A percentile compares a stretch with the other conserved stretches of the same genome.
These are phyloP conservation scores for Suillus occidentalis DNA, from an alignment of 768 basidiomycete species.

Conservation along the genomic window DNA sequence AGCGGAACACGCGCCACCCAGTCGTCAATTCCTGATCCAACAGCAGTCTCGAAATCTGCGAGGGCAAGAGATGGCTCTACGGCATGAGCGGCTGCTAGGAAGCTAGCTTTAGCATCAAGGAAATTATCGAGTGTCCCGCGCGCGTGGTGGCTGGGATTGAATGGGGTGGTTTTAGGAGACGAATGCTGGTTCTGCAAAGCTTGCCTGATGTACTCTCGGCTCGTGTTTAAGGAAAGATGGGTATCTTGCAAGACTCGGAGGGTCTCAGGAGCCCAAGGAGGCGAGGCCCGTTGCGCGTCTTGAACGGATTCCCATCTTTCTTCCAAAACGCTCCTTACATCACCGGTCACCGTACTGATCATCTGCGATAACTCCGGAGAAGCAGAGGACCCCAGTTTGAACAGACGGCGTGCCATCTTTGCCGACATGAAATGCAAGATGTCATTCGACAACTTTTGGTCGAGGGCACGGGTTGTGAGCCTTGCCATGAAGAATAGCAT, in stretches of 20 bases:
- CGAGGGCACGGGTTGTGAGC: constrained; percentile 12
- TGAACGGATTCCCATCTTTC: constrained; percentile 38
- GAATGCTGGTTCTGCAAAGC: constrained; percentile 12
- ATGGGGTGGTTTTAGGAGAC: neutral
- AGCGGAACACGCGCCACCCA: constrained; percentile 31
- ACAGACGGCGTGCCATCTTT: constrained; percentile 39
- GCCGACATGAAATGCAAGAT: constrained; percentile 36
- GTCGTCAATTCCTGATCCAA: constrained; percentile 31
- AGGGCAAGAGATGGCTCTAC: constrained; percentile 23
- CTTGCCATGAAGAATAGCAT: constrained; percentile 31
- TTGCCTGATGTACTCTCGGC: constrained; percentile 28
- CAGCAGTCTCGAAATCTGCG: constrained; percentile 37
- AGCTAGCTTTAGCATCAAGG: constrained; percentile 11
- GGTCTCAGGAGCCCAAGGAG: constrained; percentile 30
- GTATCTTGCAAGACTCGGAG: constrained; percentile 33
- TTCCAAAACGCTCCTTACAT: constrained; percentile 25
- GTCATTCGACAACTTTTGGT: constrained; percentile 26
- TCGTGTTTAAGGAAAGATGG: constrained; percentile 31
- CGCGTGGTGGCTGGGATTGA: constrained; percentile 5
- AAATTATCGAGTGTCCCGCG: constrained; percentile 21
- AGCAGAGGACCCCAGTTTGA: constrained; percentile 32
- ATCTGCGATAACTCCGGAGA: constrained; percentile 18
- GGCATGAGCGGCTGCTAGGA: constrained; percentile 12
- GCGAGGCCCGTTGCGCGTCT: constrained; percentile 22
- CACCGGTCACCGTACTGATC: constrained; percentile 12